Conservation (phyloP, 257 asterid species). For the Haberlea rhodopensis region DNA sequence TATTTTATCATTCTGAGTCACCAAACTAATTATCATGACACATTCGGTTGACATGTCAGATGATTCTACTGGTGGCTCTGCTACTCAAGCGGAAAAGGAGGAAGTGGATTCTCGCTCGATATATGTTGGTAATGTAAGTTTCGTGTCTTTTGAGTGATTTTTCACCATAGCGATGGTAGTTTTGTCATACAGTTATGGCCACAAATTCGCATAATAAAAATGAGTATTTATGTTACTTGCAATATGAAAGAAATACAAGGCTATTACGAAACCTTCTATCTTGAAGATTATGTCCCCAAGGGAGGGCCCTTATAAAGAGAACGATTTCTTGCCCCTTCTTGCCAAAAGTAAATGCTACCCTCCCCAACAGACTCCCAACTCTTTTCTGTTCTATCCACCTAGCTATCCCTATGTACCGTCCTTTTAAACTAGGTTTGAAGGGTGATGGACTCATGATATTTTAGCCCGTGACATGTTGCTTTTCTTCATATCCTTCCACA, state of each 20-base stretch:
- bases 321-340: neutral
- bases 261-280: neutral
- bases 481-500: neutral
- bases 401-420: no score
- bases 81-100: slow-evolving; percentile 76
- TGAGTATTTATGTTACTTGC: neutral
- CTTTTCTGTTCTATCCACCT: neutral
- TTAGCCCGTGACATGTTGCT: neutral
- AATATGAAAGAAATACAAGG: neutral
- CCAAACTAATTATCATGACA: neutral
- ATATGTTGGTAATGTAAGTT: slow-evolving; percentile 89
- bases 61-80: slow-evolving; percentile 52
- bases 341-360: neutral
- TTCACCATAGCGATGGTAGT: neutral
- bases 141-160: slow-evolving; percentile 18
- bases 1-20: slow-evolving; percentile 25
- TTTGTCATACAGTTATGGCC: neutral
- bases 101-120: slow-evolving; percentile 90
- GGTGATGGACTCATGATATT: neutral
- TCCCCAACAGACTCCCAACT: neutral
- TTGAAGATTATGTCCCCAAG: neutral
- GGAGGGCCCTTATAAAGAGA: neutral
- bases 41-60: slow-evolving; percentile 32
- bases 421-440: no score
- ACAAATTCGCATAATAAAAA: neutral